These are phyloP conservation scores for Capronia americana DNA, from an alignment of 2,329 filamentous ascomycete genomes.

Conservation along the genomic window DNA sequence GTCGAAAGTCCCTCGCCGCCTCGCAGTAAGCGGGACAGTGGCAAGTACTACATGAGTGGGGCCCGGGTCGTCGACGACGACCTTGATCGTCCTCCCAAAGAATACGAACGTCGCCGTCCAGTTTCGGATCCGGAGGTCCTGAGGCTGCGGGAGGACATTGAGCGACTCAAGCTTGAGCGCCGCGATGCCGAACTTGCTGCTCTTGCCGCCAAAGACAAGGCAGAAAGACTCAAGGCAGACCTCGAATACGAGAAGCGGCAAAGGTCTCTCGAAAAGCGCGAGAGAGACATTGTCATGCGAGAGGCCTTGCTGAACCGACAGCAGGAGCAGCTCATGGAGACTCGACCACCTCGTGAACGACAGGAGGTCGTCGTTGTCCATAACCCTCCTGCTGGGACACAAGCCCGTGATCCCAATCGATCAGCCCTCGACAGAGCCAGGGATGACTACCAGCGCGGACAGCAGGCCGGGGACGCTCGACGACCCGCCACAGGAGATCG, in stretches of 20 bases:
- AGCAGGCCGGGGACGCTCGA: constrained; percentile 19
- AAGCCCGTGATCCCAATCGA: constrained; percentile 2
- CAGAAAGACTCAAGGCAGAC: constrained; percentile 22
- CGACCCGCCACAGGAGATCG: constrained; percentile 21
- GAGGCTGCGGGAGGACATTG: constrained; percentile 25
- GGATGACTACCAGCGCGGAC: constrained; percentile 26
- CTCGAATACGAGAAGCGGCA: constrained; percentile 29
- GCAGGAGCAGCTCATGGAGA: constrained; percentile 21
- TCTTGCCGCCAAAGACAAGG: constrained; percentile 22
- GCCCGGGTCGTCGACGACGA: constrained; percentile 10
- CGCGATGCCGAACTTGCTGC: constrained; percentile 32
- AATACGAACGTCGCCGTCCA: constrained; percentile 30
- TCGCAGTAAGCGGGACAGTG: constrained; percentile 29
- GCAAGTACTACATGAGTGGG: constrained; percentile 27
- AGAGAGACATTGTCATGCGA: constrained; percentile 22
- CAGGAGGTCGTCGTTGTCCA: constrained; percentile 33
- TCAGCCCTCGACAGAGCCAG: constrained; percentile 34
- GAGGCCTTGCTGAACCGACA: constrained; percentile 22
- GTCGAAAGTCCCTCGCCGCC: constrained; percentile 30
- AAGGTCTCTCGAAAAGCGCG: constrained; percentile 30
- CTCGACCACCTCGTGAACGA: constrained; percentile 21
- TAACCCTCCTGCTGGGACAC: constrained; percentile 12
- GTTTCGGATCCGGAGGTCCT: constrained; percentile 25
- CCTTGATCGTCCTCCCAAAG: constrained; percentile 7
- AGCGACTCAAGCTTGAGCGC: constrained; percentile 26